Base-by-base conservation (phyloP, 306 rosid genomes). In the Carpinus fangiana region DNA sequence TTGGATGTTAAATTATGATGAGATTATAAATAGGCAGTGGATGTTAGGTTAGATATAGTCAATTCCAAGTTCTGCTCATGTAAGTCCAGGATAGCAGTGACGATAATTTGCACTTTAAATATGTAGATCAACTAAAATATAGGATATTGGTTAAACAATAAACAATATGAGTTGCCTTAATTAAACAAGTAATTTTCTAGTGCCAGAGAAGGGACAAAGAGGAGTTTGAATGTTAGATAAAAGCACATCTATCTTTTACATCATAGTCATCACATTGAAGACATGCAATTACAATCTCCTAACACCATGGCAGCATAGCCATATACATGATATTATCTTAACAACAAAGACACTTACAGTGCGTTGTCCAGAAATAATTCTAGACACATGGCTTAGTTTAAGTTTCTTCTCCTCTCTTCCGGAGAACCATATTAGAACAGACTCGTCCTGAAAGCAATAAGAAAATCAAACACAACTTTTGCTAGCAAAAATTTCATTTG, bases 311-410 rank as follows among this genome's bases (percentile, higher is more conserved):
- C 55, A 72, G 74, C 79, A 80, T 34, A 82, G 62, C 53, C 70
- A 79, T 46, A 77, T 48, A 70, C 75, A 59, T 53, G 53, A 72
- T 78, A 71, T 59, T 38, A 77, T 64, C 66, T 64, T 62, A 74
- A 78, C 72, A 67, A 64, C 78, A 18, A 71, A 76, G 78, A 82
- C 26, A 82, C 93, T 86, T 88, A 95, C 99, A 52, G 99, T 95
- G 82, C 99, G 98, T 64, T 95, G 99, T 82, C 99, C 99, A 53
- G 99, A 93, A 68, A 93, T 95, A 77, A 95, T 95, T 89, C 96
- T 91, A 66, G 99, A 91, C 59, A 95, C 99, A 11, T 91, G 94
- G 76, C 93, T 93, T 72, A 95, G 90, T 81, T 91, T 93, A 70
- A 95, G 98, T 77, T 85, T 97, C 80, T 95, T 93, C 90, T 95